Evolutionary conservation across 371 early-diverging fungal species (phyloP), one percentile per base, ranked within the genome.

Genomic region (Saksenaea oblongispora): DNA sequence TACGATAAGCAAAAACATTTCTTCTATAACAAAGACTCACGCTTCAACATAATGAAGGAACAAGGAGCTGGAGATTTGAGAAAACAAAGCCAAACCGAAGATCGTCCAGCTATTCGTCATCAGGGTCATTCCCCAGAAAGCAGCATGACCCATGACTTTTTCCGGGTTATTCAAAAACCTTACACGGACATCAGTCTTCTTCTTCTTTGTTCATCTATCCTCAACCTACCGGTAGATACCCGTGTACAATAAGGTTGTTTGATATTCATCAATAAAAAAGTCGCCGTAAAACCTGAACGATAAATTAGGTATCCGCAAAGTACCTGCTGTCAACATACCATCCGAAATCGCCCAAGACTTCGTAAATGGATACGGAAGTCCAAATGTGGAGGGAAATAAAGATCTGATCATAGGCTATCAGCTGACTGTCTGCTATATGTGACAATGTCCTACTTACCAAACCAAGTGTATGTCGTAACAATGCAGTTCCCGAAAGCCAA

Each of bases 81-180:
- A 86, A 61, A 93, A 84, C 59, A 94, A 63, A 1, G 97, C 93
- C 60, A 97, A 70, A 27, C 84, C 82, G 65, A 92, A 90, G 69
- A 96, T 80, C 8, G 84, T 71, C 80, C 90, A 89, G 42, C 89
- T 89, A 54, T 86, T 87, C 57, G 92, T 87, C 63, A 94, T 91
- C 61, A 96, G 68, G 5, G 95, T 86, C 71, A 95, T 80, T 7
- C 96, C 97, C 87, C 93, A 97, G 72, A 92, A 91, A 13, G 94
- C 88, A 9, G 94, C 87, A 69, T 94, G 92, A 10, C 95, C 92
- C 75, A 95, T 89, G 36, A 94, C 83, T 71, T 93, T 92, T 61
- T 95, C 95, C 2, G 96, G 96, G 68, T 94, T 93, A 71, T 95
- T 95, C 27, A 95, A 83, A 57, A 85, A 91, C 66, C 90, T 83